Conservation (phyloP, 495 filamentous ascomycete genomes). For the Cercophora sp. region DNA sequence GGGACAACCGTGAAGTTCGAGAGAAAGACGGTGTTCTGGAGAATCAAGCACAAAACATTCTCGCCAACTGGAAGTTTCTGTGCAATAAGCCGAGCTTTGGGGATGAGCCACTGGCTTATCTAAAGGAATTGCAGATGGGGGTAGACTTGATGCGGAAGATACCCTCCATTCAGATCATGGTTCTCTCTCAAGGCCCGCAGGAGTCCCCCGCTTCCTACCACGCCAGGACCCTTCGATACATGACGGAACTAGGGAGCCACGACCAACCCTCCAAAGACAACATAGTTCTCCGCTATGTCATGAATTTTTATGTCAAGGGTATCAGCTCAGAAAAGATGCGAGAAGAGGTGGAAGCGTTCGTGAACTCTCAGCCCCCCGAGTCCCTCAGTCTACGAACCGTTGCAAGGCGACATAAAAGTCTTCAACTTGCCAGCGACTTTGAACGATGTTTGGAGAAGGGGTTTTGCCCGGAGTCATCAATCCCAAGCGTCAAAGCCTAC, state of each 20-base stretch:
- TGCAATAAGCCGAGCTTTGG: slow-evolving; percentile 30
- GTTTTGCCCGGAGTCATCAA: slow-evolving; percentile 30
- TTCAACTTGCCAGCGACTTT: slow-evolving; percentile 47
- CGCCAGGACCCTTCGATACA: slow-evolving; percentile 33
- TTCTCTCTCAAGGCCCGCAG: slow-evolving; percentile 42
- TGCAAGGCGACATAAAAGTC: slow-evolving; percentile 39
- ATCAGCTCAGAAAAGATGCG: slow-evolving; percentile 35
- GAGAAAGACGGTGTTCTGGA: slow-evolving; percentile 34
- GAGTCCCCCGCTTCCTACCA: slow-evolving; percentile 45
- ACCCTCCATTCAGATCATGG: slow-evolving; percentile 42
- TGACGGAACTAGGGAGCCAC: slow-evolving; percentile 30
- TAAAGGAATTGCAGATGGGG: slow-evolving; percentile 41
- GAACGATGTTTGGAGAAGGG: slow-evolving; percentile 41
- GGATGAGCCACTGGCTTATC: slow-evolving; percentile 39
- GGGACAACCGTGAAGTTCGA: slow-evolving; percentile 35
- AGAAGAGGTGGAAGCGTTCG: slow-evolving; percentile 34
- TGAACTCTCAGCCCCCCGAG: slow-evolving; percentile 1
- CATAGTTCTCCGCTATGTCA: slow-evolving; percentile 16
- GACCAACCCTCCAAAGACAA: slow-evolving; percentile 18
- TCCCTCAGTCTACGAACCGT: slow-evolving; percentile 27
- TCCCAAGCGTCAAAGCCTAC: slow-evolving; percentile 36
- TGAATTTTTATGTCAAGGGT: slow-evolving; percentile 43
- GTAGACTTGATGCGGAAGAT: slow-evolving; percentile 43
- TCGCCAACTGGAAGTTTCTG: slow-evolving; percentile 41
- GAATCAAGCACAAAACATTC: slow-evolving; percentile 22